These are phyloP conservation scores for Fraxinus cuspidata DNA, from an alignment of 257 asterid genomes.

Conservation along the genomic window DNA sequence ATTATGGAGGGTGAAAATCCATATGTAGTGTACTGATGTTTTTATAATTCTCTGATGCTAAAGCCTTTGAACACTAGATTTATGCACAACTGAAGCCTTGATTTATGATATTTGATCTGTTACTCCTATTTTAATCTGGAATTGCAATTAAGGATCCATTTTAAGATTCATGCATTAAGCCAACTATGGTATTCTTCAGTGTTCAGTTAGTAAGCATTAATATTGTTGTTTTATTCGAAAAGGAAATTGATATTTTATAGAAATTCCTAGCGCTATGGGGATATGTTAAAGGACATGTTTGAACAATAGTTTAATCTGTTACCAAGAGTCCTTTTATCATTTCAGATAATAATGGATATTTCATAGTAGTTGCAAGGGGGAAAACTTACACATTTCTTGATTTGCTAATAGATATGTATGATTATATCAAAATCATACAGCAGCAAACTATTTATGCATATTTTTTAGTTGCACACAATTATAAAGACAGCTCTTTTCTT, in stretches of 20 bases:
- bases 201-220: background rate
- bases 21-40: background rate
- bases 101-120: no score
- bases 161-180: no score
- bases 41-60: background rate
- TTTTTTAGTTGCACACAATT: slow-evolving; percentile 9
- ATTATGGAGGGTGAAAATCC: background rate
- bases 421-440: slow-evolving; percentile 6
- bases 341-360: background rate
- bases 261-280: background rate
- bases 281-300: background rate
- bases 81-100: background rate
- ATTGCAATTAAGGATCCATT: no score
- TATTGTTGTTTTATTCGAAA: background rate
- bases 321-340: background rate
- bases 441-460: slow-evolving; percentile 22
- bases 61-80: background rate
- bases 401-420: slow-evolving; percentile 11
- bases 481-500: background rate
- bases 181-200: background rate
- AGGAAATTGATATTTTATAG: background rate
- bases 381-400: slow-evolving; percentile 7
- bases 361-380: slow-evolving; percentile 6
- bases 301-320: background rate
- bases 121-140: no score